Evolutionary conservation across 176 grass and related monocot genomes (phyloP).

Genomic region (Juncus inflexus): DNA sequence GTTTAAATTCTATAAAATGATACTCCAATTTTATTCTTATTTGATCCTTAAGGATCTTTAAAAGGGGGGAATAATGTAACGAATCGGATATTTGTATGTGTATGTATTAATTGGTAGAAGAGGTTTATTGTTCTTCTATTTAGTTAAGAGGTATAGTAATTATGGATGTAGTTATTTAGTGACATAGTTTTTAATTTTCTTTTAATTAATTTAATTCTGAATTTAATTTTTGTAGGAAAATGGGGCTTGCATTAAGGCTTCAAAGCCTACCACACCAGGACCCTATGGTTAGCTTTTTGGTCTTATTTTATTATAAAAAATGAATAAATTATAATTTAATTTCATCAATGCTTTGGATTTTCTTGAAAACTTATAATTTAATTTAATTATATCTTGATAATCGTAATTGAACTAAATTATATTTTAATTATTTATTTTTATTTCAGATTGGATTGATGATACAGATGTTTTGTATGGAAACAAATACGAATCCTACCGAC

Average conservation of each 20-base stretch:
- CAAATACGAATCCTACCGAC: too few species aligned
- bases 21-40: too few species aligned
- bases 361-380: background rate
- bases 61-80: too few species aligned
- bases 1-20: too few species aligned
- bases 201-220: background rate
- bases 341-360: background rate
- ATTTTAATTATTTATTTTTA: background rate
- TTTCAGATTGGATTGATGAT: background rate
- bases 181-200: background rate
- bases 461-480: too few species aligned
- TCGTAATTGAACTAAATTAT: too few species aligned
- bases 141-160: too few species aligned
- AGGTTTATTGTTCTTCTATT: background rate
- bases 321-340: background rate
- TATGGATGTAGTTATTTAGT: too few species aligned
- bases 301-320: background rate
- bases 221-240: slow-evolving; percentile 21
- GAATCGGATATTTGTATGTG: background rate
- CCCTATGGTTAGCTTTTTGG: background rate
- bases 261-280: slow-evolving; percentile 6
- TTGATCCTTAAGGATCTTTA: too few species aligned
- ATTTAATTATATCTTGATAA: too few species aligned
- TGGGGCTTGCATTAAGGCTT: background rate
- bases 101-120: background rate